phyloP scores from a whole-genome alignment of 257 asterid species.

The Nicotiana knightiana region DNA sequence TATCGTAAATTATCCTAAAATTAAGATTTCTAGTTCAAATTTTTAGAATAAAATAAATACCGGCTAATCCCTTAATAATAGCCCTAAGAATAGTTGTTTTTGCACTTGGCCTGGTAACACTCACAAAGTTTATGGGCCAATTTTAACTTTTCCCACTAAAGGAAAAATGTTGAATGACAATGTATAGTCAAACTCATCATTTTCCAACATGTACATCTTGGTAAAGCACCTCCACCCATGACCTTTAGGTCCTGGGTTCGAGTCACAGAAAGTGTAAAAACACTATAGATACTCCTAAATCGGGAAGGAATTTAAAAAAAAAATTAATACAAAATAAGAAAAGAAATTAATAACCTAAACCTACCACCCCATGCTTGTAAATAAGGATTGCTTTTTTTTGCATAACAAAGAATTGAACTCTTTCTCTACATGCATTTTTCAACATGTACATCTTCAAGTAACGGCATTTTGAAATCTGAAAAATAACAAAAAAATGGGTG shows the following conservation, averaged over 20 bases:
- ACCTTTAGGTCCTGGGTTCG: no score
- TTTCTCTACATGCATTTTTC: not conserved
- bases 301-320: no score
- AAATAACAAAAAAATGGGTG: constrained; percentile 25
- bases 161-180: not conserved
- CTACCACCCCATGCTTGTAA: not conserved
- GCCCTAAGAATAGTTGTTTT: no score
- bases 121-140: not conserved
- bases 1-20: no score
- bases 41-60: no score
- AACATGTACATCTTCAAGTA: constrained; percentile 13
- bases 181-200: not conserved
- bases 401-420: not conserved
- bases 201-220: not conserved
- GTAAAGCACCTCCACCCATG: not conserved
- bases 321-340: not conserved
- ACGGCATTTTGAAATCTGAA: constrained; percentile 22
- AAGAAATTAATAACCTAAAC: not conserved
- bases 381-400: not conserved
- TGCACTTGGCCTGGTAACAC: not conserved
- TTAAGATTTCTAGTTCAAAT: no score
- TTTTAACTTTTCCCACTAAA: not conserved
- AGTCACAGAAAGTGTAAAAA: no score
- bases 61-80: no score
- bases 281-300: no score